Evolutionary conservation across 805 yeast species (phyloP), one percentile per base, ranked within the genome.

Genomic region (Candida coleopterorum): DNA sequence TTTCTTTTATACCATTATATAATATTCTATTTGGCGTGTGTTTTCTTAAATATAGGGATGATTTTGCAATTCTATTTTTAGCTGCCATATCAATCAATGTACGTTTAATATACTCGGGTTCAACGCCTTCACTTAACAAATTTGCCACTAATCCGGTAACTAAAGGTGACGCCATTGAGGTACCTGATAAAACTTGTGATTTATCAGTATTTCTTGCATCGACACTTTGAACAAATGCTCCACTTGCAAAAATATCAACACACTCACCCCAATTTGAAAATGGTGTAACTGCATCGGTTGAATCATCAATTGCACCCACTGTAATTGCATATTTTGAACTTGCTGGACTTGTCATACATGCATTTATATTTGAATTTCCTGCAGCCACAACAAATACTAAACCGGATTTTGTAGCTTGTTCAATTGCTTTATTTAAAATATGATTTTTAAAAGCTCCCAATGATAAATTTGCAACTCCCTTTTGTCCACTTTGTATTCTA

Each of bases 251-350:
- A 1, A 86, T 68, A 51, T 86, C 87, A 6, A 89, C 94, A 57
- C 97, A 90, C n/a, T 69, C 65, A 0, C 97, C 97, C 88, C 89
- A 85, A 53, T 90, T 89, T n/a, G 93, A 75, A 49, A 90, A 89
- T 9, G 72, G 52, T 0, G 97, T 94, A 24, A 88, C 66, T 3
- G 67, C 48, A 48, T 86, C 95, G 5, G 69, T 70, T 14, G 71
- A 53, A 52, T 85, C 95, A 50, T 87, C 90, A 34, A 88, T 77
- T 3, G 96, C 95, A 1, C 96, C 97, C 7, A 89, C 94, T 0
- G 95, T 79, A 3, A 86, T 74, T 0, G 85, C 87, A 34, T 64
- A 63, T 1, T 61, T 62, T 1, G 90, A 81, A 25, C 90, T 81
- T 1, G 95, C 94, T 0, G 97, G 97, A 39, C 94, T 85, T n/a